Conservation (phyloP, 148 eudicot species). For the Vaccinium darrowii region DNA sequence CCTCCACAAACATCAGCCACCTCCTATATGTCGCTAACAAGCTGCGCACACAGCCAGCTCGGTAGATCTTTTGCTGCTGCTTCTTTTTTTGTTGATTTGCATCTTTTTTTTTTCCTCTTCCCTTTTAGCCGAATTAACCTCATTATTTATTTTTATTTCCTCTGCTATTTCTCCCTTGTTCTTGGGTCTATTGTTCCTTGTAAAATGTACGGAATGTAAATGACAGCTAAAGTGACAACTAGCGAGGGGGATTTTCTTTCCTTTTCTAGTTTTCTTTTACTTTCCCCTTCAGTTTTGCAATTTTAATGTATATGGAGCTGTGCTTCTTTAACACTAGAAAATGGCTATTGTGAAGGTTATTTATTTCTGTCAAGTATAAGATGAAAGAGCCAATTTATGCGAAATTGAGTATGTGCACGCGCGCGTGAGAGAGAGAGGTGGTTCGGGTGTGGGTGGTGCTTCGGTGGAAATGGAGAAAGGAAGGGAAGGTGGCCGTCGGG, state of each 20-base stretch:
- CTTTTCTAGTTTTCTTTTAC: neutral
- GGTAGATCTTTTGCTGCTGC: slow-evolving; percentile 24
- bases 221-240: slow-evolving; percentile 7
- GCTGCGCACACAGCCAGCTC: slow-evolving; percentile 54
- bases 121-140: neutral
- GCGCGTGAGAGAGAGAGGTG: too few species aligned
- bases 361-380: too few species aligned
- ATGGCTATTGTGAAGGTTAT: neutral
- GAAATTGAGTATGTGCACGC: too few species aligned
- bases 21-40: slow-evolving; percentile 93
- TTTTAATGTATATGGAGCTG: neutral
- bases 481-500: too few species aligned
- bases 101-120: neutral
- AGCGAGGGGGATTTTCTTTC: neutral
- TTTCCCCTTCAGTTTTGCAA: neutral
- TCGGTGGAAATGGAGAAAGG: too few species aligned
- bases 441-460: too few species aligned
- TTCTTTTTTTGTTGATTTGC: neutral
- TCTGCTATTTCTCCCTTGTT: neutral
- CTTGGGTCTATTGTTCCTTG: slow-evolving; percentile 5
- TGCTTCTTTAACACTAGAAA: too few species aligned
- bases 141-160: neutral
- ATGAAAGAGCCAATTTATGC: too few species aligned
- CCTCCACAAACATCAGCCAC: slow-evolving; percentile 87
- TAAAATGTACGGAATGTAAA: slow-evolving; percentile 22